Conservation (phyloP, 345 rosid species). For the Euphorbia lathyris region DNA sequence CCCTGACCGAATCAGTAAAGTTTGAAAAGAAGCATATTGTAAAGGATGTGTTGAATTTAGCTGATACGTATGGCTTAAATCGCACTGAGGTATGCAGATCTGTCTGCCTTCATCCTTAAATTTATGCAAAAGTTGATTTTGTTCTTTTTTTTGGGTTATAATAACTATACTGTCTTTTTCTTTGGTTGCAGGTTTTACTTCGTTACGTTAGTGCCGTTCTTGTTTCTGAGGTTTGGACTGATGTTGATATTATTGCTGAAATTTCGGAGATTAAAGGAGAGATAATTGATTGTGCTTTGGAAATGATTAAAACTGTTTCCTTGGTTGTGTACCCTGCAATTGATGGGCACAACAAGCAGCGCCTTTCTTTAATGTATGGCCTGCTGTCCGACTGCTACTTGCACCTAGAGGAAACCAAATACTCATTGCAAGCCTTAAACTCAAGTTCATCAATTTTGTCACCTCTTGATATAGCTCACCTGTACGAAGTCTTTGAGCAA, state of each 20-base stretch:
- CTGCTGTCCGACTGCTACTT: constrained; percentile 76
- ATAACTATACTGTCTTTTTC: constrained; percentile 5
- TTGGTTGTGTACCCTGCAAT: constrained; percentile 65
- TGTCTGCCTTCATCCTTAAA: constrained; percentile 2
- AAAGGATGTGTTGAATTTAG: constrained; percentile 59
- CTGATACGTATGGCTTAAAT: constrained; percentile 56
- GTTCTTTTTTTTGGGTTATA: neutral
- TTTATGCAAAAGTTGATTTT: neutral
- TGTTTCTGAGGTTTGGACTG: constrained; percentile 72
- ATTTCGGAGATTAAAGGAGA: constrained; percentile 62
- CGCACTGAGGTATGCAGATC: constrained; percentile 54
- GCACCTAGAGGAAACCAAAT: constrained; percentile 49
- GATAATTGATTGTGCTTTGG: constrained; percentile 52
- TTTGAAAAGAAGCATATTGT: constrained; percentile 73
- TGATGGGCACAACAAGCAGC: constrained; percentile 78
- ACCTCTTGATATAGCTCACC: constrained; percentile 36
- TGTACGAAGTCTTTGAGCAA: constrained; percentile 57
- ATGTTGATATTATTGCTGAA: constrained; percentile 73
- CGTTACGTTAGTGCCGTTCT: constrained; percentile 60
- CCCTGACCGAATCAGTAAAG: constrained; percentile 64
- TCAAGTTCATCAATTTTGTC: constrained; percentile 32
- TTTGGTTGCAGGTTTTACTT: constrained; percentile 54
- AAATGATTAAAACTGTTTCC: constrained; percentile 58
- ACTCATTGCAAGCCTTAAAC: constrained; percentile 28
- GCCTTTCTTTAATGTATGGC: constrained; percentile 67